Evolutionary conservation across 805 yeast species (phyloP), one percentile per base, ranked within the genome.

Genomic region (Yarrowia sp.): DNA sequence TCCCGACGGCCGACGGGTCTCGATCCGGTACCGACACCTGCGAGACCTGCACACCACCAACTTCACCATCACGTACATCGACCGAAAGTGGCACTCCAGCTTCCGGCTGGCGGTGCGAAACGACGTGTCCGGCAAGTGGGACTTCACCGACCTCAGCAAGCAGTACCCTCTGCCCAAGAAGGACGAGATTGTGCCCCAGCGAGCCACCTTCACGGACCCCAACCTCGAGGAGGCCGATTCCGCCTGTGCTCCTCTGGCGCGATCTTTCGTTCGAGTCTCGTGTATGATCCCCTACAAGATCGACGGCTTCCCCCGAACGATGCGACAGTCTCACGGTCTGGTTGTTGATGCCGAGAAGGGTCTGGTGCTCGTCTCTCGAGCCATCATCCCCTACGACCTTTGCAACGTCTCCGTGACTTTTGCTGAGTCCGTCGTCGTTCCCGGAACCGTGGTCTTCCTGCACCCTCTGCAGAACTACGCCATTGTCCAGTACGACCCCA

Each of bases 401-500:
- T 79, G 86, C 66, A 96, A 92, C 72, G 79, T 91, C 22, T 78
- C 83, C 51, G 80, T 92, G 19, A 84, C 92, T 2, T 83, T 92
- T 70, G 96, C 97, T 4, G 97, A 92, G 65, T 87, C 96, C 0
- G 82, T 89, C 21, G 83, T 86, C 66, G 80, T 91, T 13, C 90
- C 96, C 0, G 97, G 87, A 0, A 79, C 84, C 65, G 94, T 91
- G 24, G 84, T 84, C 21, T 92, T 90, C 68, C 76, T 90, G 69
- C 97, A 91, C 71, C 97, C 97, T 32, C 83, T 89, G 35, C 89
- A 87, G 67, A 91, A 91, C 67, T 91, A 87, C 72, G 91, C 96
- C 1, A 83, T 91, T 62, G 78, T 92, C 24, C 83, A 88, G 71
- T 92, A 90, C 72, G 96, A 92, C 70, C 90, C 97, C 8, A 68